Percentiles rank a stretch among this genome's conserved stretches.
phyloP scores from a whole-genome alignment of 2,329 filamentous ascomycete genomes.

The Colletotrichum sp. region DNA sequence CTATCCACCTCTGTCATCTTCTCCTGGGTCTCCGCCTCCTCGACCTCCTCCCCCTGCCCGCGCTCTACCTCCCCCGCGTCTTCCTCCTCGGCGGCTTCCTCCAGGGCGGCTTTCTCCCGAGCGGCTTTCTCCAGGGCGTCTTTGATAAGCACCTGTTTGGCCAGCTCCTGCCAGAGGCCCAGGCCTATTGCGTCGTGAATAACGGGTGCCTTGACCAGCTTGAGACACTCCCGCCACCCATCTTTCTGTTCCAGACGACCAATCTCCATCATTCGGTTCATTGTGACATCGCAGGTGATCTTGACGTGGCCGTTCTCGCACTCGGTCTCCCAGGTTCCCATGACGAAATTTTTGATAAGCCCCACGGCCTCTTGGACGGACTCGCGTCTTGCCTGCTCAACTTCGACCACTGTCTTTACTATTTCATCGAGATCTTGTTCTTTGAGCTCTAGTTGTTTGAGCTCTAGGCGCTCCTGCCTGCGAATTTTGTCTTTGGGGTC shows the following conservation, averaged over 20 bases:
- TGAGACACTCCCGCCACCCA: not conserved
- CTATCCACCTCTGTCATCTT: no score
- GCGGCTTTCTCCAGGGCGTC: not conserved
- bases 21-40: no score
- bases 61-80: no score
- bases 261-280: not conserved
- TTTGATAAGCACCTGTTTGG: not conserved
- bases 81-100: no score
- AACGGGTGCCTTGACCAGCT: constrained; percentile 9
- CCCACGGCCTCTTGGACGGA: not conserved
- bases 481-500: not conserved
- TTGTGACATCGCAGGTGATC: constrained; percentile 7
- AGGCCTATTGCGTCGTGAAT: constrained; percentile 11
- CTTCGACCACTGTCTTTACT: no score
- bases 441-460: no score
- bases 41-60: no score
- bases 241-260: not conserved
- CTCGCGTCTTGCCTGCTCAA: not conserved
- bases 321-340: not conserved
- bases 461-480: not conserved
- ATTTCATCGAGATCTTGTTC: no score
- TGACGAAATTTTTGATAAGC: not conserved
- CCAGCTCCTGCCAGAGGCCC: not conserved
- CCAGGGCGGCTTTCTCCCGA: not conserved
- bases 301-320: constrained; percentile 4